These are phyloP conservation scores for Ustilago cynodontis DNA, from an alignment of 1,284 basidiomycete genomes.

Conservation along the genomic window DNA sequence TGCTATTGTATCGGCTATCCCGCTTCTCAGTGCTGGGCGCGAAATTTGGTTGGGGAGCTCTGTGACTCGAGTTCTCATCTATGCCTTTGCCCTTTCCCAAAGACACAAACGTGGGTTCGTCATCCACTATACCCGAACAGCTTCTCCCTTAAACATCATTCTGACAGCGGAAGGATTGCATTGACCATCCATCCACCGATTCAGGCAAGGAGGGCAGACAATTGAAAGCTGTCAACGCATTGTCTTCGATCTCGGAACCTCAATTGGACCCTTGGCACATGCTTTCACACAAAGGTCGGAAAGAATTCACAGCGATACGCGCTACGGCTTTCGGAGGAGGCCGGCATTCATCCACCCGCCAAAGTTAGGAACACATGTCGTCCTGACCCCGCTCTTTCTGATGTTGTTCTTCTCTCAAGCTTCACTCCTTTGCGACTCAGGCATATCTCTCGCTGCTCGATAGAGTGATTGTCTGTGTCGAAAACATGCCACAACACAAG, in stretches of 20 bases:
- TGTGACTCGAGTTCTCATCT: slow-evolving; percentile 13
- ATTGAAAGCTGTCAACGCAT: background rate
- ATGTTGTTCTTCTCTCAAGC: background rate
- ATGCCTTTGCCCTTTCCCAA: background rate
- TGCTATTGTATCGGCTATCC: background rate
- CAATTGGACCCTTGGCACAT: background rate
- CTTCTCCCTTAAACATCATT: too few relatives aligned
- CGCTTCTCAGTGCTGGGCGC: background rate
- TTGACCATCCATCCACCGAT: too few relatives aligned
- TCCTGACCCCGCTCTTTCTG: background rate
- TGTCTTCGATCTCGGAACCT: background rate
- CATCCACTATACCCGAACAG: too few relatives aligned
- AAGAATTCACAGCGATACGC: slow-evolving; percentile 6
- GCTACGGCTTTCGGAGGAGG: background rate
- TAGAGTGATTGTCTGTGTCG: background rate
- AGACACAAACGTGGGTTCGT: too few relatives aligned
- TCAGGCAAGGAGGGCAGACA: too few relatives aligned
- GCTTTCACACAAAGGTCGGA: background rate
- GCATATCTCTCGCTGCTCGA: background rate
- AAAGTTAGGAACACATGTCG: background rate
- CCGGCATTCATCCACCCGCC: background rate
- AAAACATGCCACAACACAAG: background rate
- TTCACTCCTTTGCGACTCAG: background rate
- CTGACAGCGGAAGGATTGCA: too few relatives aligned
- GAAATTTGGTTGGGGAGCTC: slow-evolving; percentile 9